Evolutionary conservation across 805 yeast genomes (phyloP), one percentile per base, ranked within the genome.

Genomic region (Wickerhamiella nectarea): DNA sequence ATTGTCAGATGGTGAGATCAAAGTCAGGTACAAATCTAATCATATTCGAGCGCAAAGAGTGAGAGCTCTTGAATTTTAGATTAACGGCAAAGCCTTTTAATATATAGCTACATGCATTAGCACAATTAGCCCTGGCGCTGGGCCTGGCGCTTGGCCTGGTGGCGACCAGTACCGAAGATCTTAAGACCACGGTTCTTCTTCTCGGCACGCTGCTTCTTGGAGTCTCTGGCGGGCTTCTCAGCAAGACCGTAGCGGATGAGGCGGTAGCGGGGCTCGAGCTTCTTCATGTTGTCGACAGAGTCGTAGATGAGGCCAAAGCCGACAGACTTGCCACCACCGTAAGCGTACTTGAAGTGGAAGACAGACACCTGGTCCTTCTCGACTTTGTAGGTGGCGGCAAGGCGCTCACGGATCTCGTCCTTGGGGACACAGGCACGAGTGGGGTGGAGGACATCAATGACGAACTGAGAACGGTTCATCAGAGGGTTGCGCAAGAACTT

Each of bases 151-250:
- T 86, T 87, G 71, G 94, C 93, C 71, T 79, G 81, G 71, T 83
- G 78, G 70, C 76, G 80, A 66, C 87, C 94, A 64, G 98, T 91
- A 80, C 99, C 99, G 66, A 89, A 86, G 80, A 84, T 71, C 83
- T 91, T 91, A 86, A 81, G 80, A 67, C 82, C 95, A 52, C 96
- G 86, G 94, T 91, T 91, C 87, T 91, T 89, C 86, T 82, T 85
- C 78, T 89, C 97, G 75, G 91, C 91, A 80, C 98, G 85, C 78
- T 91, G 98, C 77, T 87, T 95, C 86, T 97, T 87, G 63, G 96
- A 85, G 63, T 95, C 76, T 78, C 85, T 86, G 73, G 89, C 96
- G 65, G 80, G 87, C 80, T 84, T 86, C 61, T 74, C 75, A 67
- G 94, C 96, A 68, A 87, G 78, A 66, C 97, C 97, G 78, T 84